These are phyloP conservation scores for Carex kokanica DNA, from an alignment of 176 grass and related monocot genomes.

Conservation along the genomic window DNA sequence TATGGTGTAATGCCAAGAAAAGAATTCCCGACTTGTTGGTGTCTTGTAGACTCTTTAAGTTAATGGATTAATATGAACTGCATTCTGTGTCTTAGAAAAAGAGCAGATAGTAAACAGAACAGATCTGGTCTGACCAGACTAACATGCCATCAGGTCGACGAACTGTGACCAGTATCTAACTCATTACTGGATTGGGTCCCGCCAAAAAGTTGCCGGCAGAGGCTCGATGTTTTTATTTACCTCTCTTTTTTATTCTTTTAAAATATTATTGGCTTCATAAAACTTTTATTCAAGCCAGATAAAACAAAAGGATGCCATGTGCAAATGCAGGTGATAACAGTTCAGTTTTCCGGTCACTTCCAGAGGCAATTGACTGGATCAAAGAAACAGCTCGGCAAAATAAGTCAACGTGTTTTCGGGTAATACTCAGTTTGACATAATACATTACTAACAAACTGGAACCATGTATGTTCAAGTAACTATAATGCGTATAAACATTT, in stretches of 20 bases:
- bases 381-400: conserved; percentile 51
- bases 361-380: conserved; percentile 71
- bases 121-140: neutral
- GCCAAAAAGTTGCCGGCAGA: neutral
- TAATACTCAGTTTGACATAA: conserved; percentile 25
- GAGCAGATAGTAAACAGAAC: neutral
- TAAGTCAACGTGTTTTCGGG: conserved; percentile 54
- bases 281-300: neutral
- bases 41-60: conserved; percentile 25
- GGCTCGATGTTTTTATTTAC: neutral
- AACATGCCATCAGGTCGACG: neutral
- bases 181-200: neutral
- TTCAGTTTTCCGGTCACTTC: conserved; percentile 67
- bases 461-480: neutral
- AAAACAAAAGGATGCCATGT: neutral
- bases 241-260: neutral
- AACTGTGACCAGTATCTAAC: neutral
- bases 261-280: neutral
- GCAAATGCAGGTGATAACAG: conserved; percentile 27
- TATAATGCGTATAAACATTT: neutral
- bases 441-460: neutral
- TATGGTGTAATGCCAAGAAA: neutral
- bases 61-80: neutral
- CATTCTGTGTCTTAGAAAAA: neutral
- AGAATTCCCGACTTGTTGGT: neutral